Conservation (phyloP, 2,329 filamentous ascomycete species). For the Hypoxylon sp. region DNA sequence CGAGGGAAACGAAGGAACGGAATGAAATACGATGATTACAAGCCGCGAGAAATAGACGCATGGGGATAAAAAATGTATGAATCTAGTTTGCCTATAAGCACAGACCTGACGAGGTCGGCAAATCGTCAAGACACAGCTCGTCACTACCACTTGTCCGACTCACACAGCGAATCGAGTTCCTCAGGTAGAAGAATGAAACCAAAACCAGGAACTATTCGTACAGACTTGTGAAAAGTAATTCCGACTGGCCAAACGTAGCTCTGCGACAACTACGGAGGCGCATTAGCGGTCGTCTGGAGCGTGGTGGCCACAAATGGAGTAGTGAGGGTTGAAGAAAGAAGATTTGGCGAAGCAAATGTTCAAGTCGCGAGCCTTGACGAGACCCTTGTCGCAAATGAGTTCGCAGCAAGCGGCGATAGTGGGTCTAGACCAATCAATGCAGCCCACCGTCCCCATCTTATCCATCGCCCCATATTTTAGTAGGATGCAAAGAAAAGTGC, state of each 20-base stretch:
- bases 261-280: neutral
- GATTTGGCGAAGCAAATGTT: constrained; percentile 32
- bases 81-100: constrained; percentile 13
- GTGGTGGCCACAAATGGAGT: constrained; percentile 13
- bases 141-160: constrained; percentile 18
- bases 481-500: constrained; percentile 2
- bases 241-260: neutral
- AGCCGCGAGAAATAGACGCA: constrained; percentile 19
- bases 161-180: neutral
- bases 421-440: constrained; percentile 20
- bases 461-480: neutral
- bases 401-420: constrained; percentile 28
- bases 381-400: constrained; percentile 38
- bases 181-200: neutral
- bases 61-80: constrained; percentile 9
- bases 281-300: constrained; percentile 1
- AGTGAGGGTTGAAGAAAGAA: constrained; percentile 22
- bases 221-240: neutral
- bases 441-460: constrained; percentile 3
- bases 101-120: constrained; percentile 1
- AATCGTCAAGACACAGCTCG: constrained; percentile 7
- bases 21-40: constrained; percentile 1
- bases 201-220: neutral
- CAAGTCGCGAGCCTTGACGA: constrained; percentile 38
- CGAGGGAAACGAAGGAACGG: neutral